Evolutionary conservation across 495 filamentous ascomycete species (phyloP), one percentile per base, ranked within the genome.

Genomic region (Penicillium ochrochloron): DNA sequence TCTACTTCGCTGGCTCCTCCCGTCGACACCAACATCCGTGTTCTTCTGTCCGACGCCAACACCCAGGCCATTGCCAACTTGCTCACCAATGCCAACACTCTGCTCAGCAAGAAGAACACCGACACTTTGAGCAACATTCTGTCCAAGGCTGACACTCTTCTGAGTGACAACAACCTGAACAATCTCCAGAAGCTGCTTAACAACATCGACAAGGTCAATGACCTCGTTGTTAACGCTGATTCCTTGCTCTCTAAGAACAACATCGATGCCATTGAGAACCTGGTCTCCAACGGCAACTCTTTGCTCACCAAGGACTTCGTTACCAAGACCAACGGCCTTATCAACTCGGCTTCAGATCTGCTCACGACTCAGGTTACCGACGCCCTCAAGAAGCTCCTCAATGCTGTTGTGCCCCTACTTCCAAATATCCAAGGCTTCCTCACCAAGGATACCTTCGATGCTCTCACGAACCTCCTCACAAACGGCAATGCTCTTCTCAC

Each of bases 401-500:
- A 75, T 59, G 75, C 72, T 27, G 69, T 81, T 31, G 61, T 78
- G 34, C 67, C 55, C 21, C 66, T 83, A 14, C 63, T 82, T 10
- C 74, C 72, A 19, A 72, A 81, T 12, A 74, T 78, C 29, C 69
- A 74, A 46, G 64, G 64, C 9, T 71, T 83, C 10, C 77, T 83
- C 31, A 83, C 76, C 21, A 70, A 75, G 5, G 50, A 64, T 14
- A 79, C 76, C 2, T 69, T 79, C 50, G 75, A 78, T 62, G 76
- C 60, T 11, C 70, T 83, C 8, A 54, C 75, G 33, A 69, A 21
- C 5, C 71, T 83, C 12, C 57, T 83, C 7, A 61, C 64, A 5
- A 78, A 82, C 29, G 81, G 76, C 31, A 76, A 78, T 59, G 57
- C 48, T 15, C 66, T 83, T 50, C 64, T 83, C 33, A 73, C 76